Percentiles rank a stretch among this genome's conserved stretches.
phyloP scores from a whole-genome alignment of 2,329 filamentous ascomycete species.

The Xylariaceae sp. region DNA sequence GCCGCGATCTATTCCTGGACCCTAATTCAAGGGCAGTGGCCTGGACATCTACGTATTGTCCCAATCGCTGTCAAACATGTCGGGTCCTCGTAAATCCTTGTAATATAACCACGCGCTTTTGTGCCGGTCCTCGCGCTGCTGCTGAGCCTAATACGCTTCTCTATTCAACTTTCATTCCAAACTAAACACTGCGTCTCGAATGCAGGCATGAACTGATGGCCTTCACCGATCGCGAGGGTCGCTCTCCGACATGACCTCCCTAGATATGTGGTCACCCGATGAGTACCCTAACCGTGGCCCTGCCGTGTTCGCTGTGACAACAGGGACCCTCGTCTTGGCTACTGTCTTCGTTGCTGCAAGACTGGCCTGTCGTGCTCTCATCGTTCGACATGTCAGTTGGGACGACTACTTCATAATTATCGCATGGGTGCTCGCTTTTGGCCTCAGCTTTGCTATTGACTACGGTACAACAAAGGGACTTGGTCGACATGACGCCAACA shows the following conservation, averaged over 20 bases:
- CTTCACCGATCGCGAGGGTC: slow-evolving; percentile 29
- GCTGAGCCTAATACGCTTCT: slow-evolving; percentile 6
- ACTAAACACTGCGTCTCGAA: slow-evolving; percentile 9
- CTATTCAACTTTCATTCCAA: background rate
- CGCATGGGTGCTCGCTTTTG: slow-evolving; percentile 77
- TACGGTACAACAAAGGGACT: slow-evolving; percentile 68
- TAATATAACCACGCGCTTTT: no score
- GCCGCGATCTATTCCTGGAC: no score
- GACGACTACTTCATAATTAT: slow-evolving; percentile 84
- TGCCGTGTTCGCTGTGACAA: slow-evolving; percentile 73
- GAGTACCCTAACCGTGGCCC: slow-evolving; percentile 55
- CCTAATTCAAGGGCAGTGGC: no score
- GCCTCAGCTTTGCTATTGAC: slow-evolving; percentile 70
- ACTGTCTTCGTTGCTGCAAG: slow-evolving; percentile 78
- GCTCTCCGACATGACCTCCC: slow-evolving; percentile 32
- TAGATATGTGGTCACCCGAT: slow-evolving; percentile 28
- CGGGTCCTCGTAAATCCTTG: no score
- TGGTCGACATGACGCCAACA: slow-evolving; percentile 69
- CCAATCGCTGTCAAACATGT: no score
- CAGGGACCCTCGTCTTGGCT: slow-evolving; percentile 70
- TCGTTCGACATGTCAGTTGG: slow-evolving; percentile 73
- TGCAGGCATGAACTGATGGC: slow-evolving; percentile 36
- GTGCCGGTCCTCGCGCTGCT: slow-evolving; percentile 4
- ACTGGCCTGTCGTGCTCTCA: slow-evolving; percentile 72
- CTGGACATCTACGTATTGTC: no score